Percentiles rank a stretch among this genome's conserved stretches.
phyloP scores from a whole-genome alignment of 768 basidiomycete species.

The Galerina sulciceps region DNA sequence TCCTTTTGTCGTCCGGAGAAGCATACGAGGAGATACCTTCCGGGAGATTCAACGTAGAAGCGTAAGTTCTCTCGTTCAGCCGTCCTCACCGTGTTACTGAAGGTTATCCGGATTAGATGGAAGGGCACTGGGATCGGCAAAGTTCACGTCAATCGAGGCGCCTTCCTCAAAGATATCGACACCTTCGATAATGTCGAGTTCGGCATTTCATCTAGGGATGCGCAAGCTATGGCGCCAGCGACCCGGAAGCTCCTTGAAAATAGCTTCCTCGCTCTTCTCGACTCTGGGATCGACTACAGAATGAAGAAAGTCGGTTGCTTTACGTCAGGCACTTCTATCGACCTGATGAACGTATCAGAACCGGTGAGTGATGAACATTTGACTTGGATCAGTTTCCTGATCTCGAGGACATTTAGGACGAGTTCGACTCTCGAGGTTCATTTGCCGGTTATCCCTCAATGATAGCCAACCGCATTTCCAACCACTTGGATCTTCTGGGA shows the following conservation, averaged over 20 bases:
- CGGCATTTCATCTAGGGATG: conserved; percentile 41
- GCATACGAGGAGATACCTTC: conserved; percentile 34
- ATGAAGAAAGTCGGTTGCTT: conserved; percentile 46
- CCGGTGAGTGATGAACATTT: conserved; percentile 21
- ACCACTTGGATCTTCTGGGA: conserved; percentile 43
- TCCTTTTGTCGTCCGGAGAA: conserved; percentile 34
- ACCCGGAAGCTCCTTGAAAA: conserved; percentile 42
- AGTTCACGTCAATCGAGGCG: conserved; percentile 31
- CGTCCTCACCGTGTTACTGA: not conserved
- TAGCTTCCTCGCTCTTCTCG: conserved; percentile 44
- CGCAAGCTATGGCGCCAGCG: conserved; percentile 33
- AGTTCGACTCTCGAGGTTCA: conserved; percentile 33
- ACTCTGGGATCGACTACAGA: conserved; percentile 52
- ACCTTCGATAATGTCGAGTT: conserved; percentile 45
- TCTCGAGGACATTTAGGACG: conserved; percentile 29
- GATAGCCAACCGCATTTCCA: conserved; percentile 46
- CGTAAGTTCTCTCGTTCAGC: conserved; percentile 21
- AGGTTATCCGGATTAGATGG: conserved; percentile 22
- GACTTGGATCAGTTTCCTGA: not conserved
- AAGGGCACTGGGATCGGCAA: conserved; percentile 26
- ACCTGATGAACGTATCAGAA: conserved; percentile 28
- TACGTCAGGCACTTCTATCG: conserved; percentile 32
- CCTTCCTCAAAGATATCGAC: conserved; percentile 41
- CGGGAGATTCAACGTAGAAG: conserved; percentile 36
- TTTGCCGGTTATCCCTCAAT: conserved; percentile 37